Percentiles rank a stretch among this genome's conserved stretches.
These are phyloP conservation scores for Hymenochaete sp. DNA, from an alignment of 1,284 basidiomycete species.

Conservation along the genomic window DNA sequence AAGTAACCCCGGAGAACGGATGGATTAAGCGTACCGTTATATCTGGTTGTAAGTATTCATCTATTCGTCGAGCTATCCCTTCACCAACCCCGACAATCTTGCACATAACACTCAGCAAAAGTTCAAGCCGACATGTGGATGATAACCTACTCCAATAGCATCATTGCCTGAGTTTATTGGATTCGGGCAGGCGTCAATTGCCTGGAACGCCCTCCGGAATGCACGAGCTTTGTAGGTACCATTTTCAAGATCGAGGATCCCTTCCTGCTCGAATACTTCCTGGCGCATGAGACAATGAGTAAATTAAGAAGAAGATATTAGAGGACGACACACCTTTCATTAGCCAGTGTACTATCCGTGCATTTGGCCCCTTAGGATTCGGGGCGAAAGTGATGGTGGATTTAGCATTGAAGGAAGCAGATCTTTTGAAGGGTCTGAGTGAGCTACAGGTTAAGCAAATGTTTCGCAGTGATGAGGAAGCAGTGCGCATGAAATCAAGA, in stretches of 20 bases:
- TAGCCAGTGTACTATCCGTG: conserved; percentile 7
- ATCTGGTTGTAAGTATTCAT: conserved; percentile 16
- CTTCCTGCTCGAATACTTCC: conserved; percentile 12
- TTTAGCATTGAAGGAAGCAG: no score
- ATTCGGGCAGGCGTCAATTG: conserved; percentile 5
- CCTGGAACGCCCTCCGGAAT: conserved; percentile 12
- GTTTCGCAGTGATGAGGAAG: no score
- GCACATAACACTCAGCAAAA: background rate
- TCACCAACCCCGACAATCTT: conserved; percentile 17
- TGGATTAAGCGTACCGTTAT: no score
- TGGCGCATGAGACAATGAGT: background rate
- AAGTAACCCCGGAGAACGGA: conserved; percentile 11
- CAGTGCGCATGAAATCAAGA: no score
- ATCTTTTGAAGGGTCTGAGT: no score
- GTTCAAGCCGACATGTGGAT: background rate
- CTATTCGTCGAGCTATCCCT: conserved; percentile 18
- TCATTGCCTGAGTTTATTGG: conserved; percentile 12
- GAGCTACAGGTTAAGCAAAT: no score
- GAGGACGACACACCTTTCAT: conserved; percentile 5
- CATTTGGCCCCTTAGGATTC: conserved; percentile 15
- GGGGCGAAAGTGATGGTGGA: no score
- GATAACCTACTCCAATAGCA: conserved; percentile 6
- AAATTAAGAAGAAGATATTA: background rate
- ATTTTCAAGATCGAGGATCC: background rate
- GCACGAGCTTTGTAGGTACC: conserved; percentile 11